Conservation (phyloP, 768 basidiomycete genomes). For the Lepiota subincarnata region DNA sequence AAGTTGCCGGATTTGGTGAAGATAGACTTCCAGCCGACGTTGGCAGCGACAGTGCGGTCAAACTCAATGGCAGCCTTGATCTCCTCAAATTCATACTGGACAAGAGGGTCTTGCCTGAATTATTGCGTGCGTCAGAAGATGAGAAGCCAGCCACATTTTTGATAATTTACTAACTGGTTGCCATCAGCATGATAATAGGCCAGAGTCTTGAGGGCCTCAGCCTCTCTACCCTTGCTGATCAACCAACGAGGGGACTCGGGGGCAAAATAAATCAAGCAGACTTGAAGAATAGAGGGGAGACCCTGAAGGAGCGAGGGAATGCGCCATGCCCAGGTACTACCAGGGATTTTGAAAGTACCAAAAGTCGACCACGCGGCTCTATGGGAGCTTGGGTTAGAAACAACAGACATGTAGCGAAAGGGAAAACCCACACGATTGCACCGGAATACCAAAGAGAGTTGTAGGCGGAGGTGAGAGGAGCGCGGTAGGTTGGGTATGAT, state of each 20-base stretch:
- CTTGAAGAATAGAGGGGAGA: conserved; percentile 63
- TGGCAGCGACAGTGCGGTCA: conserved; percentile 55
- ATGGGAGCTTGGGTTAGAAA: neutral
- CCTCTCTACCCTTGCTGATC: conserved; percentile 68
- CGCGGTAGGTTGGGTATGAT: conserved; percentile 81
- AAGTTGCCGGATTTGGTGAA: conserved; percentile 66
- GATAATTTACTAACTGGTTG: conserved; percentile 39
- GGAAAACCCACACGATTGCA: conserved; percentile 56
- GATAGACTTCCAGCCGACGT: conserved; percentile 68
- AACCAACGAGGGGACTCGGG: conserved; percentile 88
- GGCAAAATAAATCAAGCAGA: conserved; percentile 59
- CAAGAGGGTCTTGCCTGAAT: conserved; percentile 55
- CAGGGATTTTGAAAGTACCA: conserved; percentile 68
- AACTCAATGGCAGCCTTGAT: conserved; percentile 75
- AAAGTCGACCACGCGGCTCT: conserved; percentile 84
- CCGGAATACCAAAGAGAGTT: conserved; percentile 88
- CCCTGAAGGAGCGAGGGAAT: conserved; percentile 73
- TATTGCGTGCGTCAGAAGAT: neutral
- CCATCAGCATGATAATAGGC: conserved; percentile 85
- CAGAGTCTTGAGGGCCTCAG: conserved; percentile 61
- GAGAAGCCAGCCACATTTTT: neutral
- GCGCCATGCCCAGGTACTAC: conserved; percentile 76
- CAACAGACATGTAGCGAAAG: neutral
- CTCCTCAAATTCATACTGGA: conserved; percentile 72
- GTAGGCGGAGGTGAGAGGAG: conserved; percentile 71